Base-by-base conservation (phyloP, 148 eudicot genomes). In the Rhododendron simsii region DNA sequence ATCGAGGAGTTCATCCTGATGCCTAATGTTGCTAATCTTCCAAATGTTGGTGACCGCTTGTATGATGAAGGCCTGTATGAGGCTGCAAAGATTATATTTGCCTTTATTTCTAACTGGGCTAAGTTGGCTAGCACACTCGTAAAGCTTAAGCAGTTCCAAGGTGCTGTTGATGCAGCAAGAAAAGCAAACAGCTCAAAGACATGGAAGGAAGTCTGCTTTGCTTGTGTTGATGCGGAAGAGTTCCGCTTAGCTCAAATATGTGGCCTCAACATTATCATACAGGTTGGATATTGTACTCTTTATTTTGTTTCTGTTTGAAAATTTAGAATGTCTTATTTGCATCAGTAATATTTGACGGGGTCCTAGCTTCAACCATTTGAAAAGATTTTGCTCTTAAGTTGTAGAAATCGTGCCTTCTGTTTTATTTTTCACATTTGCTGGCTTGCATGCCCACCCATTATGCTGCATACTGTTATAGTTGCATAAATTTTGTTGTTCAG, bases 11-110 rank as follows among this genome's bases (percentile, higher is more conserved):
- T 96, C 75, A 94, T 96, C 85, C 96, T 96, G 81, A 92, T 95
- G 99, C 99, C 98, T 63, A 96, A 96, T 88, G 99, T 96, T 89
- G 99, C 99, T 61, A 96, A 96, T 88, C 99, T 96, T 44, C 98
- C 94, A 85, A 93, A 87, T 90, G 98, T 95, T 84, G 99, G 99
- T 44, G 99, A 96, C 82, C 94, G 95, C 78, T 89, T 96, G 90
- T 96, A 91, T 83, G 99, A 96, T 86, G 99, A 94, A 88, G 97
- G 93, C 53, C 85, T 96, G n/a, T 96, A 96, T 48, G 99, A 96
- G 87, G 98, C 98, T 18, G 99, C 99, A 76, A 96, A 96, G 85
- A 95, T 96, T 59, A 96, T 96, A 83, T 96, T 87, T 92, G 96
- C 99, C 41, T 96, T 96, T 84, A 95, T 95, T 69, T 96, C 99